Percentiles rank a stretch among this genome's conserved stretches.
phyloP scores from a whole-genome alignment of 2,329 filamentous ascomycete genomes.

The Annulohypoxylon truncatum region DNA sequence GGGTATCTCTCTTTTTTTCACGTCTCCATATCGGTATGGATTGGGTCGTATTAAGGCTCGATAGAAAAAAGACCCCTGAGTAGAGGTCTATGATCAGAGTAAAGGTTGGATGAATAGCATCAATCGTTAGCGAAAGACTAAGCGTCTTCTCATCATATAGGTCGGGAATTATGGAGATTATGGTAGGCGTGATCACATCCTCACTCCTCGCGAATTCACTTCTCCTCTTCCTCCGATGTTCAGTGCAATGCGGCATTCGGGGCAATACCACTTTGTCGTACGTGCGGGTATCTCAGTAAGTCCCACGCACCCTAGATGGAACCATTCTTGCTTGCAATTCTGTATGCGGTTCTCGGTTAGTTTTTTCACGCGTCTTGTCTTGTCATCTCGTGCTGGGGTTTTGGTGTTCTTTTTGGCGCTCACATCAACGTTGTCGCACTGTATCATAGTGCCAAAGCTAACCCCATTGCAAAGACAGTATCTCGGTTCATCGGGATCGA shows the following conservation, averaged over 20 bases:
- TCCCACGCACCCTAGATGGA: conserved; percentile 82
- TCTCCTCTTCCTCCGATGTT: conserved; percentile 73
- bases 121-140: conserved; percentile 2
- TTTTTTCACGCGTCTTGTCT: conserved; percentile 35
- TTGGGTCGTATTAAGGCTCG: neutral
- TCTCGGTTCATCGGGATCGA: conserved; percentile 79
- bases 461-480: conserved; percentile 85
- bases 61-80: neutral
- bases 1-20: neutral
- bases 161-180: neutral
- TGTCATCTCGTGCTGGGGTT: conserved; percentile 30
- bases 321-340: conserved; percentile 86
- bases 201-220: conserved; percentile 68
- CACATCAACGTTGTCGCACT: conserved; percentile 82
- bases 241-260: conserved; percentile 74
- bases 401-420: conserved; percentile 52
- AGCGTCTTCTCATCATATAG: neutral
- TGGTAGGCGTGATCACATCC: conserved; percentile 51
- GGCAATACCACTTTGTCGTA: conserved; percentile 87
- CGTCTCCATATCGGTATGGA: neutral
- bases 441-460: conserved; percentile 85
- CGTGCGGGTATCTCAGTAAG: conserved; percentile 75
- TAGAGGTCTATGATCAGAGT: neutral
- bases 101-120: conserved; percentile 1
- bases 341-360: conserved; percentile 48